Percentiles rank a stretch among this genome's conserved stretches.
These are phyloP conservation scores for Coemansia sp. DNA, from an alignment of 192 early-diverging fungal genomes.

Conservation along the genomic window DNA sequence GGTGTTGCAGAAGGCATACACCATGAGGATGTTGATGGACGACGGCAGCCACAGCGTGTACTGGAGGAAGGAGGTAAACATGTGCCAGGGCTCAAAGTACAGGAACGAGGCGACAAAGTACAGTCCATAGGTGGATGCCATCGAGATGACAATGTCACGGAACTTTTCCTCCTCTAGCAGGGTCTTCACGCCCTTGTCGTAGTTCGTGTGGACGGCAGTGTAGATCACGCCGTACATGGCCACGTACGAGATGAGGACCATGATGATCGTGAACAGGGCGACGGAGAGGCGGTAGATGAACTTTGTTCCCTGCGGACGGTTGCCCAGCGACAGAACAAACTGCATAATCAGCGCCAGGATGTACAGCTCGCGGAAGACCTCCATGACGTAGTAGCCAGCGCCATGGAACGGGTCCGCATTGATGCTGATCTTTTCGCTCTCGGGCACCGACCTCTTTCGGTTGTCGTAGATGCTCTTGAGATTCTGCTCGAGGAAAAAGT, in stretches of 20 bases:
- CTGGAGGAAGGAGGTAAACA: constrained; percentile 85
- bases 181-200: constrained; percentile 38
- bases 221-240: constrained; percentile 63
- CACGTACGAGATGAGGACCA: constrained; percentile 80
- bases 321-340: constrained; percentile 91
- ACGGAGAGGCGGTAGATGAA: constrained; percentile 72
- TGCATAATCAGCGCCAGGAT: constrained; percentile 75
- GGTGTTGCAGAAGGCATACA: constrained; percentile 92
- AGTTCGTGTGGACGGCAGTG: constrained; percentile 46
- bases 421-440: constrained; percentile 17
- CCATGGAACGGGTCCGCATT: constrained; percentile 61
- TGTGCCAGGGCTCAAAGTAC: constrained; percentile 88
- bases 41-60: constrained; percentile 85
- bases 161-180: constrained; percentile 58
- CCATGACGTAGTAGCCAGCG: constrained; percentile 61
- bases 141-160: constrained; percentile 77
- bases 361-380: constrained; percentile 71
- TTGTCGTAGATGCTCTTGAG: constrained; percentile 43
- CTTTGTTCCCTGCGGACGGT: constrained; percentile 91
- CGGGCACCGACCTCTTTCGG: constrained; percentile 21
- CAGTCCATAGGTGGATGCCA: constrained; percentile 78
- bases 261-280: constrained; percentile 82
- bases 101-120: constrained; percentile 78
- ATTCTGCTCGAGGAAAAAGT: constrained; percentile 75
- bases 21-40: constrained; percentile 89